phyloP scores from a whole-genome alignment of 1,284 basidiomycete species.

The Schizopora paradoxa region DNA sequence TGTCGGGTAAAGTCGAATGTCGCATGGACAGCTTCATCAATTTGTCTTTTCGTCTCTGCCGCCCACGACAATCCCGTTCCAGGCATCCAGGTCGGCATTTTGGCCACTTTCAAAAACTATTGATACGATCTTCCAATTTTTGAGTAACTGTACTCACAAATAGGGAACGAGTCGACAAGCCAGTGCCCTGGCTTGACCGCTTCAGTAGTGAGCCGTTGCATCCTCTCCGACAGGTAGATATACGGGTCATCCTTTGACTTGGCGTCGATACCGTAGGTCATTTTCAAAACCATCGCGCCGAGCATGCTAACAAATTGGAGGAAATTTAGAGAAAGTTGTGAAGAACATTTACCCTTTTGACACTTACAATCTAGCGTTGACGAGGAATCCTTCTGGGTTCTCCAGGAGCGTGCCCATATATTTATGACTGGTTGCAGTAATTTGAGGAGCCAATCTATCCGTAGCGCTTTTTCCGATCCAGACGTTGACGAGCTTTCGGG shows the following conservation, averaged over 20 bases:
- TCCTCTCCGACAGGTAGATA: slow-evolving; percentile 36
- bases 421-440: too few species aligned
- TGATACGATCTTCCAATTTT: background rate
- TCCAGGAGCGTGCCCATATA: too few species aligned
- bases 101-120: slow-evolving; percentile 4
- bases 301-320: slow-evolving; percentile 21
- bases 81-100: slow-evolving; percentile 7
- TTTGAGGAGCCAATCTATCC: too few species aligned
- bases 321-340: too few species aligned
- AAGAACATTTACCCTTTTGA: too few species aligned
- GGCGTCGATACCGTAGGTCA: slow-evolving; percentile 39
- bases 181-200: slow-evolving; percentile 39
- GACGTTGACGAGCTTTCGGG: too few species aligned
- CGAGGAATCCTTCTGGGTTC: too few species aligned
- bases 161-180: slow-evolving; percentile 40
- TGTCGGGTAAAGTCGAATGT: slow-evolving; percentile 3
- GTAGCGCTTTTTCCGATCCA: too few species aligned
- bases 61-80: slow-evolving; percentile 21
- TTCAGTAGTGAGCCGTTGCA: slow-evolving; percentile 35
- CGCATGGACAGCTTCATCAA: background rate
- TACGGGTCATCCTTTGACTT: slow-evolving; percentile 36
- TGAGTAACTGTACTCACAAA: slow-evolving; percentile 25
- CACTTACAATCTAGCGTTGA: too few species aligned
- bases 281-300: slow-evolving; percentile 37
- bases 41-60: slow-evolving; percentile 41